Evolutionary conservation across 768 basidiomycete species (phyloP).

Genomic region (Lanmaoa pseudosensibilis): DNA sequence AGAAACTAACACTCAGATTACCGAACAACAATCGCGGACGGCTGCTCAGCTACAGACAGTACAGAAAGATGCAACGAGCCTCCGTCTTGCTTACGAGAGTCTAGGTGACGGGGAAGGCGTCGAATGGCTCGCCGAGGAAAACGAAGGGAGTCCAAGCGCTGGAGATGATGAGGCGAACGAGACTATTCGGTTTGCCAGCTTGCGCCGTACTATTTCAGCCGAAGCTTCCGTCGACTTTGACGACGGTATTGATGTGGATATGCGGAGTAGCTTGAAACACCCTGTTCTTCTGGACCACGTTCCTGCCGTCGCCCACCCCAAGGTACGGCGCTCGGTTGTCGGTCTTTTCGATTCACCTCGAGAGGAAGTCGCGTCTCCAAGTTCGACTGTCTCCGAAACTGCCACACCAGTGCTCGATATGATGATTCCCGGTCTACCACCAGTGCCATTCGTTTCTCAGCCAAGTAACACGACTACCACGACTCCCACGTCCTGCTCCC

Average conservation of each 20-base stretch:
- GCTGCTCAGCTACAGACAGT: constrained; percentile 61
- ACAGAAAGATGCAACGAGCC: constrained; percentile 69
- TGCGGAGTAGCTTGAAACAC: constrained; percentile 28
- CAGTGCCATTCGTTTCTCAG: constrained; percentile 35
- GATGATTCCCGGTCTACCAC: constrained; percentile 36
- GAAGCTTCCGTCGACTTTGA: constrained; percentile 25
- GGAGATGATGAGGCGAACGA: constrained; percentile 33
- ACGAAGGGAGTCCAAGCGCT: constrained; percentile 30
- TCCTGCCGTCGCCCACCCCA: constrained; percentile 27
- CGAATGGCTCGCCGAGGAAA: constrained; percentile 44
- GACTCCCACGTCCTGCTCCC: constrained; percentile 14
- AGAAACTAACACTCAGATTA: constrained; percentile 65
- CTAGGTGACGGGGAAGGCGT: constrained; percentile 53
- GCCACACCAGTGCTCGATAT: constrained; percentile 27
- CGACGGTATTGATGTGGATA: constrained; percentile 18
- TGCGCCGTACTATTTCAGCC: constrained; percentile 26
- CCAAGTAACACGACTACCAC: constrained; percentile 27
- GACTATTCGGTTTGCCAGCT: constrained; percentile 32
- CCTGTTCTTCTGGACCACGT: constrained; percentile 14
- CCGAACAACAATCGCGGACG: constrained; percentile 63
- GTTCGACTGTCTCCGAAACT: constrained; percentile 14
- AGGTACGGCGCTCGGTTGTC: constrained; percentile 53
- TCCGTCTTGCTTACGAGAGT: constrained; percentile 68
- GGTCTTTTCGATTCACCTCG: constrained; percentile 55
- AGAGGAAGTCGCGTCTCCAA: constrained; percentile 7